Base-by-base conservation (phyloP, 371 early-diverging fungal species). In the Actinomortierella wolfii region DNA sequence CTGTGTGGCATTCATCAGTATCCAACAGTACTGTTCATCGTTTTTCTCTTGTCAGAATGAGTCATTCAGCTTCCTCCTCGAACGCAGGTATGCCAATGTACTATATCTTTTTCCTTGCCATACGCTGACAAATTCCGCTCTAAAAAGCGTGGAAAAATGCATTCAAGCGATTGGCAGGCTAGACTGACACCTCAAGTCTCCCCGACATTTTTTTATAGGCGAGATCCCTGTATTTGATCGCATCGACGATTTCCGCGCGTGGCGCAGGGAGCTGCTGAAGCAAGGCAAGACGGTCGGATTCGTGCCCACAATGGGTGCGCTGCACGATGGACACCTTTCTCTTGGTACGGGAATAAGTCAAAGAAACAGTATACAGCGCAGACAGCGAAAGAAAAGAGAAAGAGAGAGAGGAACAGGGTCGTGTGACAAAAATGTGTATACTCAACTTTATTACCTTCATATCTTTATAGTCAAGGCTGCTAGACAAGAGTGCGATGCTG, bases 261-360 rank as follows among this genome's bases (percentile, higher is more conserved):
- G 92, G 92, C 83, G 86, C 39, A 79, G 78, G 26, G 71, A 77
- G 50, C 70, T 84, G 61, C 61, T 78, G 18, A 56, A 74, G 14
- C 71, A 81, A 43, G 75, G 79, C 49, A 78, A 84, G 59, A 77
- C 81, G 3, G 75, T 94, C 2, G 93, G 89, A 11, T 88, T 91
- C 68, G 92, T 94, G 0, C 90, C 94, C 1, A 93, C 94, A 23
- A 93, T 93, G 96, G 97, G 97, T 3, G 96, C 96, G 0, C 83
- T 97, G 23, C 97, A 98, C 68, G 82, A 83, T 3, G 97, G 97
- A 3, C 97, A 98, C 65, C 69, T 95, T 42, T 74, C 78, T 18
- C 83, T 96, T 24, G 91, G 88, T 86, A 78, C 23, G 14, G 18
- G 34, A 28, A 20, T 20, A 21, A 45, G 43, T 5, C 15, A 48